Percentiles rank a stretch among this genome's conserved stretches.
These are phyloP conservation scores for Apiospora phragmitis DNA, from an alignment of 2,329 filamentous ascomycete species.

Conservation along the genomic window DNA sequence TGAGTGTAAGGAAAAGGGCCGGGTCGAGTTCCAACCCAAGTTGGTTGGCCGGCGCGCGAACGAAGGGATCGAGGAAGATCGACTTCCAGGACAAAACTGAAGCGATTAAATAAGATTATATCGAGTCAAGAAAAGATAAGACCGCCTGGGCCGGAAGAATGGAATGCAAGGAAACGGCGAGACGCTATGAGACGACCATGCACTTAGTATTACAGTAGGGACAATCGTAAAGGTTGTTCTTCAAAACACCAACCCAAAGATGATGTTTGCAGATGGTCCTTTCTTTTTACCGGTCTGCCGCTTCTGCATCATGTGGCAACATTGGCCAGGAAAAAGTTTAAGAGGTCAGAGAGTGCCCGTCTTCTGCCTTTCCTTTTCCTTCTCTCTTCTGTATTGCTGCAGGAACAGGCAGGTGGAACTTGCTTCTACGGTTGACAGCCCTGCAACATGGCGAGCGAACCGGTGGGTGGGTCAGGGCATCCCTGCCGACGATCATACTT, in stretches of 20 bases:
- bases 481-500: conserved; percentile 2
- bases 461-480: background rate
- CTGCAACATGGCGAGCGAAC: background rate
- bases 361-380: background rate
- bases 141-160: conserved; percentile 9
- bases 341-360: background rate
- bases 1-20: conserved; percentile 15
- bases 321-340: background rate
- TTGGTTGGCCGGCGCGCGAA: conserved; percentile 25
- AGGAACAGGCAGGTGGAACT: background rate
- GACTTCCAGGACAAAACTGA: conserved; percentile 31
- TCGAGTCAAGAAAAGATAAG: background rate
- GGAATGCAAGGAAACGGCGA: conserved; percentile 9
- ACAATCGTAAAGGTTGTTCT: background rate
- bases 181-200: conserved; percentile 16
- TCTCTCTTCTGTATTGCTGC: background rate
- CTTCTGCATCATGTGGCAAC: background rate
- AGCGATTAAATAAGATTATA: conserved; percentile 11
- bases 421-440: background rate
- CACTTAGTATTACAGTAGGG: background rate
- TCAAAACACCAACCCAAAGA: background rate
- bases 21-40: background rate
- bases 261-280: background rate
- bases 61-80: conserved; percentile 27
- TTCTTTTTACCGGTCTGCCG: background rate